These are phyloP conservation scores for Candida cerambycidarum DNA, from an alignment of 805 yeast species.

Conservation along the genomic window DNA sequence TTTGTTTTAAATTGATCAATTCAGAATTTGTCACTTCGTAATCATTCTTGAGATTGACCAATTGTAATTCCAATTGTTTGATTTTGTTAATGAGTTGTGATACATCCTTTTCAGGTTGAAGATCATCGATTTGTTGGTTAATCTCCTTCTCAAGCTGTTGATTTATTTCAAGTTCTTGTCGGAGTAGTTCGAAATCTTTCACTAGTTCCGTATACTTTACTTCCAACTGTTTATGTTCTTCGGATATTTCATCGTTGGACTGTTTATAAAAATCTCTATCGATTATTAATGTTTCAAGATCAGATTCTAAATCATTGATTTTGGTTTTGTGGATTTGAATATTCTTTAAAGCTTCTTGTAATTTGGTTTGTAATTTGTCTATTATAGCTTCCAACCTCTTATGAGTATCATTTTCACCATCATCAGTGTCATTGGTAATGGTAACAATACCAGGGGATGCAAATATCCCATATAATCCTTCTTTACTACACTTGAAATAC, in stretches of 20 bases:
- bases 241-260: slow-evolving; percentile 28
- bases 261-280: slow-evolving; percentile 47
- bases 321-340: slow-evolving; percentile 19
- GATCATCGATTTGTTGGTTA: not conserved
- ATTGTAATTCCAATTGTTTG: slow-evolving; percentile 41
- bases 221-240: slow-evolving; percentile 25
- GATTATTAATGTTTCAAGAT: slow-evolving; percentile 31
- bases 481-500: slow-evolving; percentile 41
- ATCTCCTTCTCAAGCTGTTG: slow-evolving; percentile 38
- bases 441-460: slow-evolving; percentile 24
- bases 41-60: slow-evolving; percentile 18
- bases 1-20: slow-evolving; percentile 2
- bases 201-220: slow-evolving; percentile 28
- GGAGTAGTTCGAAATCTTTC: slow-evolving; percentile 29
- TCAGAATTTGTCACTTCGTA: slow-evolving; percentile 7
- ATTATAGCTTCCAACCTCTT: slow-evolving; percentile 18
- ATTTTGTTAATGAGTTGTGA: slow-evolving; percentile 28
- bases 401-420: not conserved
- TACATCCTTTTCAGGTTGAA: not conserved
- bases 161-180: slow-evolving; percentile 38
- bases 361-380: slow-evolving; percentile 46
- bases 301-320: slow-evolving; percentile 13
- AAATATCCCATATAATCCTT: slow-evolving; percentile 47
- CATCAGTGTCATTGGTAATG: not conserved
- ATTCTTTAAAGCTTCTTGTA: slow-evolving; percentile 33